phyloP scores from a whole-genome alignment of 345 rosid genomes.

The Aegle marmelos region DNA sequence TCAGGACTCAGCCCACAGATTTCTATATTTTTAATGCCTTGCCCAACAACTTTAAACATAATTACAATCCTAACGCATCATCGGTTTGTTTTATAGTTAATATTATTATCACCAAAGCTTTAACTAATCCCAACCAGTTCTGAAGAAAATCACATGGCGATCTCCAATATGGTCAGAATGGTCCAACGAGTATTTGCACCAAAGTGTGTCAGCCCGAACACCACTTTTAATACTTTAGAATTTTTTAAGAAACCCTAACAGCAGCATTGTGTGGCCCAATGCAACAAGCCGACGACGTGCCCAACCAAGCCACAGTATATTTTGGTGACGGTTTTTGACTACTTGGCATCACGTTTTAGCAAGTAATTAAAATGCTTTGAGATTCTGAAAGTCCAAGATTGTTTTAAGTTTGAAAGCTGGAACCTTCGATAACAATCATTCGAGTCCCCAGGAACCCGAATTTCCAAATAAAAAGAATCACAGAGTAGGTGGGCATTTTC shows the following conservation, averaged over 20 bases:
- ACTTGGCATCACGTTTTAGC: background rate
- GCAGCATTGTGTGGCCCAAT: background rate
- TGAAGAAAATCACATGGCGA: background rate
- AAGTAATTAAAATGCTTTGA: background rate
- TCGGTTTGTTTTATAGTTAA: too few species aligned
- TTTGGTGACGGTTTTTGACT: background rate
- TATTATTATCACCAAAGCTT: background rate
- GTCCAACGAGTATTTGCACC: background rate
- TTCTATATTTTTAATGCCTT: too few species aligned
- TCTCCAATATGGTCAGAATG: background rate
- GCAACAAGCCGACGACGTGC: background rate
- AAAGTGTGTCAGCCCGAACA: background rate
- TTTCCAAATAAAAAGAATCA: background rate
- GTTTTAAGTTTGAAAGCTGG: background rate
- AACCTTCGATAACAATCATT: background rate
- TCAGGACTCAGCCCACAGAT: background rate
- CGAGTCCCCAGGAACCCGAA: background rate
- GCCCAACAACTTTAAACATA: background rate
- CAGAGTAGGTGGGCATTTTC: background rate
- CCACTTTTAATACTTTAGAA: background rate
- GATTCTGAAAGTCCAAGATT: background rate
- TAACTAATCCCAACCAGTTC: background rate
- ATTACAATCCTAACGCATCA: background rate
- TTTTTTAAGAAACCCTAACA: background rate
- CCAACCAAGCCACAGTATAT: background rate